phyloP scores from a whole-genome alignment of 305 asterid species.

The Fraxinus latifolia region DNA sequence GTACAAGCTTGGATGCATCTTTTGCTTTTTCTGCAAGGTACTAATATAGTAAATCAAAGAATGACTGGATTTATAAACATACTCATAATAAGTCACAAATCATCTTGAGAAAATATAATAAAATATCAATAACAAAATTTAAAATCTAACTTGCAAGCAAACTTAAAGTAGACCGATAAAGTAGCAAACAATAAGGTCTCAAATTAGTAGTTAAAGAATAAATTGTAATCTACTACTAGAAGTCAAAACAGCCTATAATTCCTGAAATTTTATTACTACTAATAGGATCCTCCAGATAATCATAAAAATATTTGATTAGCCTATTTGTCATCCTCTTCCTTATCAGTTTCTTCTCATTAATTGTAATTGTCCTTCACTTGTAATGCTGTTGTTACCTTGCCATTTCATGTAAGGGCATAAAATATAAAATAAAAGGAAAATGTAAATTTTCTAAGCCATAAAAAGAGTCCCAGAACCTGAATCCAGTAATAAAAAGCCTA shows the following conservation, averaged over 20 bases:
- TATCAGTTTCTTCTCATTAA: neutral
- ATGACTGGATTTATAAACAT: neutral
- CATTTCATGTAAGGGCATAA: neutral
- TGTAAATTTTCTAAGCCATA: neutral
- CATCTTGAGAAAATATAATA: neutral
- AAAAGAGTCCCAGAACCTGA: neutral
- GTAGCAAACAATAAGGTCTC: neutral
- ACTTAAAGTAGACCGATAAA: neutral
- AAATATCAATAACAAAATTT: neutral
- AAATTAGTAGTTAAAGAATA: neutral
- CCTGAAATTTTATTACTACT: neutral
- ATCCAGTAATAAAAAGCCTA: neutral
- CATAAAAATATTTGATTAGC: neutral
- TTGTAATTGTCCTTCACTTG: neutral
- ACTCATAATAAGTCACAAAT: neutral
- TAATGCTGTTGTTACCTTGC: neutral
- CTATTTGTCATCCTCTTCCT: neutral
- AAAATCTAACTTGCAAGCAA: neutral
- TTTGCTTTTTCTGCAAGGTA: constrained; percentile 59
- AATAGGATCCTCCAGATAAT: neutral
- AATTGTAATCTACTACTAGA: neutral
- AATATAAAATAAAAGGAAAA: neutral
- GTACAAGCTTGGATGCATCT: constrained; percentile 75
- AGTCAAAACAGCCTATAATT: neutral
- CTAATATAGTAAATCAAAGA: constrained; percentile 21